Percentiles rank a stretch among this genome's conserved stretches.
These are phyloP conservation scores for Fusarium subglutinans DNA, from an alignment of 2,329 filamentous ascomycete species.

Conservation along the genomic window DNA sequence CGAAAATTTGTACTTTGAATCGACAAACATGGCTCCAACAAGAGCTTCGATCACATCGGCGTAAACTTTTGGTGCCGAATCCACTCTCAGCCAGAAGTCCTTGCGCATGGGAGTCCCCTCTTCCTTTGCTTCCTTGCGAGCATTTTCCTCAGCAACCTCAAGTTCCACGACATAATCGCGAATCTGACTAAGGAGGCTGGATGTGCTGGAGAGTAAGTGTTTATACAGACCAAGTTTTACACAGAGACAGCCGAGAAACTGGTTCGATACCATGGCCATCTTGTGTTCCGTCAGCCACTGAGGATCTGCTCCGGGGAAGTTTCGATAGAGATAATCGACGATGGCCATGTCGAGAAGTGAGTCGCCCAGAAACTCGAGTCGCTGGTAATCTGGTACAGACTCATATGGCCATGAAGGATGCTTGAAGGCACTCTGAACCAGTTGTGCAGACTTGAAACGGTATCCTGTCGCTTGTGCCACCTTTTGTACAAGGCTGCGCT, in stretches of 20 bases:
- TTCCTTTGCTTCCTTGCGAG: slow-evolving; percentile 46
- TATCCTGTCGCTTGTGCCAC: slow-evolving; percentile 68
- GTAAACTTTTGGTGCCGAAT: slow-evolving; percentile 76
- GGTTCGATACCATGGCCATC: slow-evolving; percentile 99
- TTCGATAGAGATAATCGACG: slow-evolving; percentile 82
- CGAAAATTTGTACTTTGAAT: slow-evolving; percentile 80
- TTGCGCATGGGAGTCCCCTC: slow-evolving; percentile 46
- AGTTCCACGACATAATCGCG: slow-evolving; percentile 67
- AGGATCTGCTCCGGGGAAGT: slow-evolving; percentile 81
- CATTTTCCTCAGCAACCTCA: slow-evolving; percentile 56
- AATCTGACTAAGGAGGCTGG: slow-evolving; percentile 54
- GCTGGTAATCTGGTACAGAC: slow-evolving; percentile 83
- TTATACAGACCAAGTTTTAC: slow-evolving; percentile 81
- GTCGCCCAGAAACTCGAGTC: slow-evolving; percentile 92
- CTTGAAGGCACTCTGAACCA: slow-evolving; percentile 85
- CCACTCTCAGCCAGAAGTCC: slow-evolving; percentile 75
- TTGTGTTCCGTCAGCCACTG: slow-evolving; percentile 99
- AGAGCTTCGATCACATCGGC: slow-evolving; percentile 91
- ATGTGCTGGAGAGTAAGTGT: slow-evolving; percentile 69
- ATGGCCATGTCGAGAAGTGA: slow-evolving; percentile 86
- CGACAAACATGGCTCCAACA: slow-evolving; percentile 90
- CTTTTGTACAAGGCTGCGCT: slow-evolving; percentile 72
- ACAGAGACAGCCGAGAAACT: slow-evolving; percentile 85
- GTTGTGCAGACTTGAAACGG: slow-evolving; percentile 75
- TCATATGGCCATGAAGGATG: slow-evolving; percentile 89